Evolutionary conservation across 345 rosid species (phyloP), one percentile per base, ranked within the genome.

Genomic region (Acer negundo): DNA sequence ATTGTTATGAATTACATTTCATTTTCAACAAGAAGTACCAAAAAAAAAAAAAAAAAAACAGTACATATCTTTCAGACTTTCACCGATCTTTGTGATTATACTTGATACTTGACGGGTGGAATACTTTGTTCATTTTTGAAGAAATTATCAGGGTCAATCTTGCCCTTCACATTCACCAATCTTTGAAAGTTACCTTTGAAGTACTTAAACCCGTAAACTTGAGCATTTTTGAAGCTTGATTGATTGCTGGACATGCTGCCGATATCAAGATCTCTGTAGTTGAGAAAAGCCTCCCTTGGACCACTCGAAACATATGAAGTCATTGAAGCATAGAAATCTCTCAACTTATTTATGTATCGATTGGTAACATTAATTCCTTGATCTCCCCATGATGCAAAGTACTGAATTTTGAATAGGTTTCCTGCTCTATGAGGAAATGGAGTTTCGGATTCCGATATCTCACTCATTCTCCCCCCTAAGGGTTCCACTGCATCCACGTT

Each of bases 401-500:
- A 84, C 49, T 84, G 85, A 24, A 91, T 79, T 81, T 84, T 84
- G 65, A 74, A 91, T 19, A 84, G 0, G 72, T 82, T 87, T 0
- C 94, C 92, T 9, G 83, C 72, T 20, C 93, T 22, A 72, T 89
- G 93, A 10, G 94, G 91, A 26, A 84, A 91, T 24, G 93, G 86
- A 23, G 62, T 82, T 59, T 78, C 86, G 0, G 49, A 72, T 70
- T 7, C 85, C 0, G 81, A 55, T 16, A 88, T 82, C 70, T 87
- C 88, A 75, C 65, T 78, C 93, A 91, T 89, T 80, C 69, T 86
- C 0, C 93, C 92, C 6, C 94, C 94, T 84, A 87, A 51, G 95
- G 95, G 73, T 80, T 86, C 26, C 86, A 80, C 58, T 73, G 79
- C 81, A 86, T 35, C 65, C 56, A 55, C 3, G 58, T 17, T 64